Percentiles rank a stretch among this genome's conserved stretches.
phyloP scores from a whole-genome alignment of 1,139 yeast genomes.

The Taphrina confusa region DNA sequence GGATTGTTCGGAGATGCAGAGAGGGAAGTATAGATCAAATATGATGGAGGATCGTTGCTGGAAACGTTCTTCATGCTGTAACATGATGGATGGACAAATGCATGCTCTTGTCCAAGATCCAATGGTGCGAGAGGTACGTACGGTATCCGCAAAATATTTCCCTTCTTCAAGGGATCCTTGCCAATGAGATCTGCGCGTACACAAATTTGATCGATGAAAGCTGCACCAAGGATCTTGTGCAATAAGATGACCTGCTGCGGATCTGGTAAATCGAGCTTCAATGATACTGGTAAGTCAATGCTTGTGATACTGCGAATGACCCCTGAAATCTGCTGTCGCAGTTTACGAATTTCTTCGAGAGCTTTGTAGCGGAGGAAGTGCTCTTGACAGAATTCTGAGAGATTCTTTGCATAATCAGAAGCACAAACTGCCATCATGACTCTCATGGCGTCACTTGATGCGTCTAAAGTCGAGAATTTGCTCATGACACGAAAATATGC shows the following conservation, averaged over 20 bases:
- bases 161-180: constrained; percentile 21
- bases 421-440: constrained; percentile 86
- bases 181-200: constrained; percentile 75
- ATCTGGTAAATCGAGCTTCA: constrained; percentile 69
- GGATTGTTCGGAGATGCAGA: constrained; percentile 15
- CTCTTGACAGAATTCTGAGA: constrained; percentile 53
- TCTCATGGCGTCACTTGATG: constrained; percentile 70
- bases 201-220: constrained; percentile 88
- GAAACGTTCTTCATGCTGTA: constrained; percentile 20
- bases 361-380: constrained; percentile 62
- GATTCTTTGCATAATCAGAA: constrained; percentile 60
- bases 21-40: constrained; percentile 27
- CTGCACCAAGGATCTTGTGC: constrained; percentile 90
- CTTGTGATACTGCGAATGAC: constrained; percentile 61
- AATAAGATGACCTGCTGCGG: constrained; percentile 70
- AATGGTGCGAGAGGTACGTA: constrained; percentile 34
- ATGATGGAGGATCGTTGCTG: constrained; percentile 30
- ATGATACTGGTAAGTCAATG: constrained; percentile 57
- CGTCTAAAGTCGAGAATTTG: constrained; percentile 66
- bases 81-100: constrained; percentile 34
- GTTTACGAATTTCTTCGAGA: constrained; percentile 81
- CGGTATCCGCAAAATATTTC: constrained; percentile 26
- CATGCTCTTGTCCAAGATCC: constrained; percentile 24
- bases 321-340: constrained; percentile 74
- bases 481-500: constrained; percentile 56